Conservation (phyloP, 306 rosid genomes). For the Pyrus bretschneideri region DNA sequence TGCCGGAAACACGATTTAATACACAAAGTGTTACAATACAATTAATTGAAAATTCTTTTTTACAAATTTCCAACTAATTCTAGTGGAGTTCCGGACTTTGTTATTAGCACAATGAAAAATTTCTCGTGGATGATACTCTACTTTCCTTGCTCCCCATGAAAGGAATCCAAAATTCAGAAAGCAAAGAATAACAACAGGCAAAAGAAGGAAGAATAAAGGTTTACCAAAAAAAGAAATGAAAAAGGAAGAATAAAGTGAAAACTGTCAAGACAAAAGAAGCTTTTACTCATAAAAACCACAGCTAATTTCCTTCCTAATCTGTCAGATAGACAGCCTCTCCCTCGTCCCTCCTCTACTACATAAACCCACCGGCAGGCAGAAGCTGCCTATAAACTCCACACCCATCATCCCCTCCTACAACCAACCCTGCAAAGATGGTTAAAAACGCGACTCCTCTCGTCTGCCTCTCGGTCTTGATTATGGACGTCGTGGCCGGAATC, state of each 20-base stretch:
- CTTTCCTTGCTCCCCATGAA: slow-evolving; percentile 55
- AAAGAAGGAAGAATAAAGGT: background rate
- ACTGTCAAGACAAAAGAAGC: slow-evolving; percentile 36
- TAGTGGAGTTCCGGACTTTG: rapidly evolving
- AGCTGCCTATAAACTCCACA: slow-evolving; percentile 23
- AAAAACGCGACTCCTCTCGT: slow-evolving; percentile 44
- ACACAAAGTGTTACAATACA: too few species aligned
- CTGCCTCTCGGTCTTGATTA: slow-evolving; percentile 42
- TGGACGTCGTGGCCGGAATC: slow-evolving; percentile 67
- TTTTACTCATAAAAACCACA: slow-evolving; percentile 35
- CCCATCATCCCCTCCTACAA: background rate
- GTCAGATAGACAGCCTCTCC: slow-evolving; percentile 15
- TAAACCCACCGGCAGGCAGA: background rate
- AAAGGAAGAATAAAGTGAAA: slow-evolving; percentile 29
- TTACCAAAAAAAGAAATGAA: background rate
- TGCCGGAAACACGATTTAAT: too few species aligned
- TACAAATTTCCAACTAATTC: too few species aligned
- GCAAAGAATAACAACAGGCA: slow-evolving; percentile 9
- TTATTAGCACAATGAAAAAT: rapidly evolving
- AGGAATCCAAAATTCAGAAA: slow-evolving; percentile 35
- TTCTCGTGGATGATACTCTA: slow-evolving; percentile 19
- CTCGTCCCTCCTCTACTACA: slow-evolving; percentile 9
- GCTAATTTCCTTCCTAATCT: slow-evolving; percentile 21
- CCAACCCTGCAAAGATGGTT: slow-evolving; percentile 35
- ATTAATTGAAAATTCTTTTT: too few species aligned